Conservation (phyloP, 2,329 filamentous ascomycete species). For the Coniella lustricola region DNA sequence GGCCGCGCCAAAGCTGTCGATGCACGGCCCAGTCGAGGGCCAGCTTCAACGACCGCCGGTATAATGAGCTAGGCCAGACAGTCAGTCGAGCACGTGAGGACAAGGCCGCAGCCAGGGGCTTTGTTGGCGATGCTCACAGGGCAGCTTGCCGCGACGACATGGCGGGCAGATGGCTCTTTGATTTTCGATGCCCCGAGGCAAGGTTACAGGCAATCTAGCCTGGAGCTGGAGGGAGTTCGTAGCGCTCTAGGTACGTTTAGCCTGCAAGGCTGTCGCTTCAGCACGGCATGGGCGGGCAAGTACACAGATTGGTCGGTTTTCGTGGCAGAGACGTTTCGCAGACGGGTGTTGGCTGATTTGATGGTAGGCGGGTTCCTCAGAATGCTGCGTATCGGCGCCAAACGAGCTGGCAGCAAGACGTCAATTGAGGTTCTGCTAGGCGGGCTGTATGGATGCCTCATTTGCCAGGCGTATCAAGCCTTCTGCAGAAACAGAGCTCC, state of each 20-base stretch:
- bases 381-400: not conserved
- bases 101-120: slow-evolving; percentile 12
- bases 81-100: not conserved
- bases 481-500: not conserved
- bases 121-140: slow-evolving; percentile 35
- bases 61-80: slow-evolving; percentile 55
- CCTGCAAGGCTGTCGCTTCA: not conserved
- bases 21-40: slow-evolving; percentile 94
- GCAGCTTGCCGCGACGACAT: slow-evolving; percentile 44
- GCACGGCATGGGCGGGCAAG: not conserved
- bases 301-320: not conserved
- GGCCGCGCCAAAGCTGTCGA: slow-evolving; percentile 86
- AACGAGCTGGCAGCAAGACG: not conserved
- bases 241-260: slow-evolving; percentile 5
- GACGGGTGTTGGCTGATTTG: not conserved
- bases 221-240: not conserved
- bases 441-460: slow-evolving; percentile 12
- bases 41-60: slow-evolving; percentile 87
- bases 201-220: not conserved
- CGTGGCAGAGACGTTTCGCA: not conserved
- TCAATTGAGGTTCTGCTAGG: slow-evolving; percentile 3
- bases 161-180: slow-evolving; percentile 15
- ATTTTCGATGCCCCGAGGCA: not conserved
- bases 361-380: not conserved
- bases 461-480: slow-evolving; percentile 8